Percentiles rank a stretch among this genome's conserved stretches.
Conservation (phyloP, 176 grass and related monocot genomes). For the Rhynchospora tenuis region DNA sequence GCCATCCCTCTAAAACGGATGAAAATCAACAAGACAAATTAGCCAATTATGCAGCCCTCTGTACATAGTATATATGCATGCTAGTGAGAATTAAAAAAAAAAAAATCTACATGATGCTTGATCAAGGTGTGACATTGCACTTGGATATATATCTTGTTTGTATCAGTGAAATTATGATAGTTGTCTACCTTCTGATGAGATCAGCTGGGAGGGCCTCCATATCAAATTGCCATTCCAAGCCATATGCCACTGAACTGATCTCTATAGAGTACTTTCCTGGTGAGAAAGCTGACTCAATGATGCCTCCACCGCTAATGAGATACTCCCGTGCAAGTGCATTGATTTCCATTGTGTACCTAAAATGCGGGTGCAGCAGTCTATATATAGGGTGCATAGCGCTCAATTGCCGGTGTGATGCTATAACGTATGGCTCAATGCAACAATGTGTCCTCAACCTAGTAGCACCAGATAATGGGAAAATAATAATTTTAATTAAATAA, state of each 20-base stretch:
- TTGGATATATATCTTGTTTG: background rate
- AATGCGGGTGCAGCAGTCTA: constrained; percentile 58
- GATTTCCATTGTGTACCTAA: constrained; percentile 79
- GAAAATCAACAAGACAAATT: background rate
- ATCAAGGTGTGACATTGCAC: background rate
- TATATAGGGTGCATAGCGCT: constrained; percentile 69
- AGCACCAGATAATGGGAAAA: background rate
- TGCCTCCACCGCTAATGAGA: constrained; percentile 35
- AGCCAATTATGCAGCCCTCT: background rate
- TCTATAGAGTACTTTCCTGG: constrained; percentile 41
- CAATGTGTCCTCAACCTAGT: constrained; percentile 66
- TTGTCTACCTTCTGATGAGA: constrained; percentile 39
- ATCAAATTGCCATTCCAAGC: constrained; percentile 52
- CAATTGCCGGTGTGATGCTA: constrained; percentile 60
- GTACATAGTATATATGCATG: too few species aligned
- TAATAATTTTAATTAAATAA: background rate
- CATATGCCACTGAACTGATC: constrained; percentile 49
- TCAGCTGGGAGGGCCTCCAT: constrained; percentile 71
- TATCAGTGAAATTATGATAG: background rate
- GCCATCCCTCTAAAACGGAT: constrained; percentile 52
- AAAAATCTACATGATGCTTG: too few species aligned
- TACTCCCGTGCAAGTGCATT: constrained; percentile 36
- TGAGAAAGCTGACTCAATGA: constrained; percentile 48
- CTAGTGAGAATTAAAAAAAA: too few species aligned
- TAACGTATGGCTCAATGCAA: constrained; percentile 65